These are phyloP conservation scores for Colletotrichum orchidophilum DNA, from an alignment of 2,329 filamentous ascomycete species.

Conservation along the genomic window DNA sequence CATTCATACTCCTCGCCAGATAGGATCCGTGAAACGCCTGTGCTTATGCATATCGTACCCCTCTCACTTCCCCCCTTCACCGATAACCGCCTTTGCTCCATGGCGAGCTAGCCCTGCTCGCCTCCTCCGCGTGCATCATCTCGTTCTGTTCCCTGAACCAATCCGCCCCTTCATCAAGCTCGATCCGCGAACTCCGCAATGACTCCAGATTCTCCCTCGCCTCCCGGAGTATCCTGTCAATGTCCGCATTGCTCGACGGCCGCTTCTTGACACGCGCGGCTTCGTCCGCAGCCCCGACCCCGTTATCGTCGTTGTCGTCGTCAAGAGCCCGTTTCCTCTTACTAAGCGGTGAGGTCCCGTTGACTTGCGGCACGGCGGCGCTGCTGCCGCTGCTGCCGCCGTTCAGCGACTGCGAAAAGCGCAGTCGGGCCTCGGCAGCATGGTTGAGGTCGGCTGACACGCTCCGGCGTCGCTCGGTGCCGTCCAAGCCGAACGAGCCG, in stretches of 20 bases:
- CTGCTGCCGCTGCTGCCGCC: not conserved
- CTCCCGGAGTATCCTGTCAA: conserved; percentile 52
- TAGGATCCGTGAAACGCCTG: conserved; percentile 22
- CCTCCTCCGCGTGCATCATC: conserved; percentile 50
- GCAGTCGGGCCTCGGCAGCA: conserved; percentile 28
- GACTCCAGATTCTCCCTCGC: conserved; percentile 46
- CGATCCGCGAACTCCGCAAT: conserved; percentile 52
- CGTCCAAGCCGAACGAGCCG: conserved; percentile 47
- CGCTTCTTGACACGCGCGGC: conserved; percentile 37
- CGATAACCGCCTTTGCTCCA: conserved; percentile 40
- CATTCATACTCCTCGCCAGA: conserved; percentile 32
- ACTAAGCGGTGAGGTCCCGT: conserved; percentile 35
- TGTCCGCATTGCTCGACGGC: conserved; percentile 44
- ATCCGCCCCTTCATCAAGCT: conserved; percentile 56
- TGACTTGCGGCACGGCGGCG: conserved; percentile 12
- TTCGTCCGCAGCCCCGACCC: conserved; percentile 28
- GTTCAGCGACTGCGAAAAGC: conserved; percentile 33
- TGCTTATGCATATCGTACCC: conserved; percentile 24
- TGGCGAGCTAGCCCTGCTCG: conserved; percentile 46
- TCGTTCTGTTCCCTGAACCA: conserved; percentile 59
- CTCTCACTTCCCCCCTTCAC: not conserved
- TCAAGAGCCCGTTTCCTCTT: conserved; percentile 37
- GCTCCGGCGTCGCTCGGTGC: conserved; percentile 32
- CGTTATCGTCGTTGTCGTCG: conserved; percentile 31
- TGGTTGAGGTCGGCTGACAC: conserved; percentile 47